Percentiles rank a stretch among this genome's conserved stretches.
These are phyloP conservation scores for Tricholoma sp. DNA, from an alignment of 768 basidiomycete species.

Conservation along the genomic window DNA sequence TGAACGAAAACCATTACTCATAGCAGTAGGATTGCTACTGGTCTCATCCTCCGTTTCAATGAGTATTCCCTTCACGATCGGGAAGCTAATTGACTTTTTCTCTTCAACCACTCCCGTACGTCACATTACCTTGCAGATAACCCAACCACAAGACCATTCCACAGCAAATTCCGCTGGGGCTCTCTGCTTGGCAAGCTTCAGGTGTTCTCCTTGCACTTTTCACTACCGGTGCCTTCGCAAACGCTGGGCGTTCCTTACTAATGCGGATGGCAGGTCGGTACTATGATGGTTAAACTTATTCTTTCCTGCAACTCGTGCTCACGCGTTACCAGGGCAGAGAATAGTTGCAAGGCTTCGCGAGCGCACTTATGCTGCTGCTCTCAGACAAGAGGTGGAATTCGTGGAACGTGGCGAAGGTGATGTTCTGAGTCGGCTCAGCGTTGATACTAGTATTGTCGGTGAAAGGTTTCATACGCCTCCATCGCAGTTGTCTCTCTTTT, in stretches of 20 bases:
- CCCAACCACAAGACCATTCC: conserved; percentile 3
- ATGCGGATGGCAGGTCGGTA: conserved; percentile 78
- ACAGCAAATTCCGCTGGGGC: conserved; percentile 76
- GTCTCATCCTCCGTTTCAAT: conserved; percentile 90
- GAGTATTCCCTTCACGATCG: conserved; percentile 90
- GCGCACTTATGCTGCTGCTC: conserved; percentile 74
- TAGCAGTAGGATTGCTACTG: conserved; percentile 75
- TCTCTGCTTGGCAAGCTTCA: conserved; percentile 79
- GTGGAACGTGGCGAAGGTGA: conserved; percentile 93
- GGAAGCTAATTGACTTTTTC: conserved; percentile 93
- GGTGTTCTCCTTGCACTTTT: conserved; percentile 68
- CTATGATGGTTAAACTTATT: background rate
- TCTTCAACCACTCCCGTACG: conserved; percentile 65
- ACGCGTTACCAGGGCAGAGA: conserved; percentile 53
- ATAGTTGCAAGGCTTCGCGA: conserved; percentile 87
- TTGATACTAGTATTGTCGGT: conserved; percentile 90
- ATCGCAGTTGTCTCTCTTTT: background rate
- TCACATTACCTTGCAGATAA: conserved; percentile 6
- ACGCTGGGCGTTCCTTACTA: conserved; percentile 75
- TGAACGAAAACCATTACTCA: conserved; percentile 69
- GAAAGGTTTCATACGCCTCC: conserved; percentile 58
- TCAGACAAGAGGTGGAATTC: conserved; percentile 89
- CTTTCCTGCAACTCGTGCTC: background rate
- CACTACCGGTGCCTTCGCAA: conserved; percentile 82
- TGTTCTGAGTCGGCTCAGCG: conserved; percentile 84